These are phyloP conservation scores for Mucor piriformis DNA, from an alignment of 371 early-diverging fungal genomes.

Conservation along the genomic window DNA sequence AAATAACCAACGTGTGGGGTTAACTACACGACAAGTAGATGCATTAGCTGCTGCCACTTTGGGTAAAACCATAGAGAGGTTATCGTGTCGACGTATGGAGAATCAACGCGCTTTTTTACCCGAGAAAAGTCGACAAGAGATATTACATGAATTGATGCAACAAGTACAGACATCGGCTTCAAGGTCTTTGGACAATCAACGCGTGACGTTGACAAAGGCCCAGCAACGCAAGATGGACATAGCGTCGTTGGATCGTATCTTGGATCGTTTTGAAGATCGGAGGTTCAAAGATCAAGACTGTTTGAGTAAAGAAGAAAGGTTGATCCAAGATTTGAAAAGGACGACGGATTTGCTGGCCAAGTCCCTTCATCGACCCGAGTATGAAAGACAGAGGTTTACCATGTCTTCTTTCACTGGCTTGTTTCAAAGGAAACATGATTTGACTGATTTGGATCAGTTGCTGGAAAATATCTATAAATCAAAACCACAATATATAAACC, in stretches of 20 bases:
- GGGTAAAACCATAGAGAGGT: constrained; percentile 31
- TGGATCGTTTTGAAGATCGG: constrained; percentile 31
- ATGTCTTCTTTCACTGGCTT: constrained; percentile 12
- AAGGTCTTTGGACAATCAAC: constrained; percentile 37
- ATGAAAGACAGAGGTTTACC: constrained; percentile 20
- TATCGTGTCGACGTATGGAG: constrained; percentile 41
- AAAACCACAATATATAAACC: constrained; percentile 35
- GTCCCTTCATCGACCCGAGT: constrained; percentile 39
- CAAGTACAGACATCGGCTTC: constrained; percentile 33
- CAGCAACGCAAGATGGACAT: constrained; percentile 27
- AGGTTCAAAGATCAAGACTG: constrained; percentile 49
- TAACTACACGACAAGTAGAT: constrained; percentile 47
- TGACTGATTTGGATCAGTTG: constrained; percentile 31
- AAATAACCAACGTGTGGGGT: constrained; percentile 53
- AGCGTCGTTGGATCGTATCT: constrained; percentile 20
- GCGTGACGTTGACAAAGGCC: constrained; percentile 16
- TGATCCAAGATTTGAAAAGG: constrained; percentile 47
- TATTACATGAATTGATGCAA: constrained; percentile 21
- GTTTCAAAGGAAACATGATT: constrained; percentile 19
- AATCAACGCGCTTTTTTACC: constrained; percentile 33
- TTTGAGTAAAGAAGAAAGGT: constrained; percentile 42
- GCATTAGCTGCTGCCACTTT: constrained; percentile 39
- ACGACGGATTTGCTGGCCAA: constrained; percentile 60
- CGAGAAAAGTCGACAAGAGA: constrained; percentile 3
- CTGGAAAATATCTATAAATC: constrained; percentile 30